Evolutionary conservation across 805 yeast genomes (phyloP).

Genomic region (Lachancea thermotolerans): DNA sequence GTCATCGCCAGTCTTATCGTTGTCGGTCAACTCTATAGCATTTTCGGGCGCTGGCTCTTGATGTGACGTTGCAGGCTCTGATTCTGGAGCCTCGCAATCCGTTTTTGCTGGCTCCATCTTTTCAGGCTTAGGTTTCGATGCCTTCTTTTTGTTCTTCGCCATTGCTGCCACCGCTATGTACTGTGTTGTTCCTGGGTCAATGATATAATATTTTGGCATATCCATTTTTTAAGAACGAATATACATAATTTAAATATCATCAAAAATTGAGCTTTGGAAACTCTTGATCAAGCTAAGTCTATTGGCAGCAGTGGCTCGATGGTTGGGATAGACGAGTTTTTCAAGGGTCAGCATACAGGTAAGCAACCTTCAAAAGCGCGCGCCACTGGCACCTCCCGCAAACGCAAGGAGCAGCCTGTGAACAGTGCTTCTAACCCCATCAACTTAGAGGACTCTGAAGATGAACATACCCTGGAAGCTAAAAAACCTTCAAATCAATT

Average conservation of each 20-base stretch:
- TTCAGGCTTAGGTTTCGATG: constrained; percentile 3
- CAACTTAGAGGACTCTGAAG: constrained; percentile 1
- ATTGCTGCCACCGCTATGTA: neutral
- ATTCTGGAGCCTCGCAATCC: neutral
- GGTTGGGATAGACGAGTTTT: constrained; percentile 39
- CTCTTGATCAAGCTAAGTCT: no score
- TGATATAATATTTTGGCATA: constrained; percentile 34
- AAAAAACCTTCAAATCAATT: neutral
- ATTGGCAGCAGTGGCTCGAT: constrained; percentile 11
- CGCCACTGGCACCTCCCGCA: neutral
- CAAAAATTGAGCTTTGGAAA: no score
- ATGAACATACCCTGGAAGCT: neutral
- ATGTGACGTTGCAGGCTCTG: neutral
- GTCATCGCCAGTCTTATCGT: no score
- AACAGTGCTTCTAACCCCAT: constrained; percentile 3
- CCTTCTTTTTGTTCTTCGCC: constrained; percentile 20
- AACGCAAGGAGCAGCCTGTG: neutral
- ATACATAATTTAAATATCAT: neutral
- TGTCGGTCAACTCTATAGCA: no score
- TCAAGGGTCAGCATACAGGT: constrained; percentile 10
- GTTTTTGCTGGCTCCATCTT: constrained; percentile 2
- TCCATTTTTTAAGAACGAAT: constrained; percentile 31
- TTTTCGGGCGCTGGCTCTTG: neutral
- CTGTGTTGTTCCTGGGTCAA: neutral
- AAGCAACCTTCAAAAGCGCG: neutral